Evolutionary conservation across 1,139 yeast genomes (phyloP), one percentile per base, ranked within the genome.

Genomic region (Protomyces lactucae-debilis): DNA sequence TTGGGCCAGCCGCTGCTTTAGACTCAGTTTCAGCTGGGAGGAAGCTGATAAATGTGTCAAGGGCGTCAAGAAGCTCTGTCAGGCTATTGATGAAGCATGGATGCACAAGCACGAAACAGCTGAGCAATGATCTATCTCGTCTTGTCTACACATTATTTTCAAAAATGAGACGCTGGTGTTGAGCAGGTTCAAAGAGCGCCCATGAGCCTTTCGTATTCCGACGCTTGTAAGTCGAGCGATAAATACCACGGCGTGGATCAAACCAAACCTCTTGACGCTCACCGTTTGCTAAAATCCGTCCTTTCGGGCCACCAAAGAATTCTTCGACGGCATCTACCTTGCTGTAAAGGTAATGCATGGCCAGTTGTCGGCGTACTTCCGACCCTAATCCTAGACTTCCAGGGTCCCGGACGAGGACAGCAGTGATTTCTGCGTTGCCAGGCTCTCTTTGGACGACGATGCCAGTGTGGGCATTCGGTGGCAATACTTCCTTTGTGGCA

Each of bases 21-120:
- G 64, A 25, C 52, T 60, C 21, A 45, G 59, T 40, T 28, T 60
- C 21, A 60, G 59, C 25, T 46, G 55, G 28, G 43, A 37, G 43
- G 43, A 37, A 12, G 16, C 14, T 12, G 43, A 12, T 5, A 1
- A 37, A 14, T 37, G 43, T 3, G 43, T 9, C 43, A 12, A n/a
- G 16, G 43, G 43, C 16, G 16, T 37, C 43, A 9, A 37, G 2
- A 9, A 14, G 16, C 43, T 37, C 16, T 12, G 43, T n/a, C 5
- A 37, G 16, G 43, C 43, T 12, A 14, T 37, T 9, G 2, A 37
- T 4, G 32, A 28, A 28, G 32, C 32, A 28, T 5, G 8, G 32
- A 28, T 28, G 32, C 32, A 28, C 32, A 28, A 28, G 8, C 8
- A 3, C 32, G 8, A 6, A 28, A 2, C 5, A 28, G 32, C 8